Conservation (phyloP, 164 flowering plant genomes). For the Piper betle region DNA sequence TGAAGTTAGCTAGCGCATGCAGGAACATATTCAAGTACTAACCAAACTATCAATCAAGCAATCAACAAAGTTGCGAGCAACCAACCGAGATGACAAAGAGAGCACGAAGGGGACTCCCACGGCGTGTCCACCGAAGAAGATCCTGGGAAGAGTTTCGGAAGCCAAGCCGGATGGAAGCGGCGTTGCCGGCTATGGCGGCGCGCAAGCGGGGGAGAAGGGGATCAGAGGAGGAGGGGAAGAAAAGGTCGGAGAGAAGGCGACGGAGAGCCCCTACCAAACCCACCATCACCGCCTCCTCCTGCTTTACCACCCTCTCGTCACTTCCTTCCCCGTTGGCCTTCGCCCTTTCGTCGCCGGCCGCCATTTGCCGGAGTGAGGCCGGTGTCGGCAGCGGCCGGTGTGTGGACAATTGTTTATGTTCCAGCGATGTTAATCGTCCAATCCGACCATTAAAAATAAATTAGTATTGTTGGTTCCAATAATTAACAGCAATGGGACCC, state of each 20-base stretch:
- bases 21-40: too few relatives aligned
- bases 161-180: slow-evolving; percentile 36
- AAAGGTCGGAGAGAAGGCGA: slow-evolving; percentile 21
- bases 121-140: slow-evolving; percentile 54
- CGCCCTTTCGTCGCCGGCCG: background rate
- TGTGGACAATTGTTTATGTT: too few relatives aligned
- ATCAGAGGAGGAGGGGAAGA: slow-evolving; percentile 21
- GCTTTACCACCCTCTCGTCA: background rate
- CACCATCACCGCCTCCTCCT: slow-evolving; percentile 5
- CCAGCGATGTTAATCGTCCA: too few relatives aligned
- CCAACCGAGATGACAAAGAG: slow-evolving; percentile 55
- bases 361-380: background rate
- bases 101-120: slow-evolving; percentile 55
- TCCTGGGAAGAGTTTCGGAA: slow-evolving; percentile 21
- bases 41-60: too few relatives aligned
- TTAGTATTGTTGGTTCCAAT: too few relatives aligned
- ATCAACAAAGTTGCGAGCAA: background rate
- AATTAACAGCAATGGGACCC: too few relatives aligned
- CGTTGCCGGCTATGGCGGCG: slow-evolving; percentile 24
- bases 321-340: background rate
- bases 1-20: background rate
- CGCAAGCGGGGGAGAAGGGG: slow-evolving; percentile 36
- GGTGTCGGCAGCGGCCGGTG: too few relatives aligned
- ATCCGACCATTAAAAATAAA: too few relatives aligned
- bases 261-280: slow-evolving; percentile 25